Percentiles rank a stretch among this genome's conserved stretches.
Conservation (phyloP, 75 land plant species). For the Pinus taeda region DNA sequence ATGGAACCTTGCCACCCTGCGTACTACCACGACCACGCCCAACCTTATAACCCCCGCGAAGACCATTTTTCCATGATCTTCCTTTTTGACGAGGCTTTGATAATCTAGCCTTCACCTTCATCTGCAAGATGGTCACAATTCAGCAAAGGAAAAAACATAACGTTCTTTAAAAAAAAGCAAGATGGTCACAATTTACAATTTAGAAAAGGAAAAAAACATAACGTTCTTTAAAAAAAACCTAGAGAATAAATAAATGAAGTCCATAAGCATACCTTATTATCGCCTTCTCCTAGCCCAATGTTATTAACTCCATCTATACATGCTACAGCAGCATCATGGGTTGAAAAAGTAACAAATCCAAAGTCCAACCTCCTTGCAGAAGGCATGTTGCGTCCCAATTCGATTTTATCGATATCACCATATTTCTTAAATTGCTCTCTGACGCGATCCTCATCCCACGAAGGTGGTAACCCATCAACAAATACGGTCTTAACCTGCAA, state of each 20-base stretch:
- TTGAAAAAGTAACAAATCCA: constrained; percentile 81
- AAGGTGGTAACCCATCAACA: constrained; percentile 77
- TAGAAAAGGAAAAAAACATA: no score
- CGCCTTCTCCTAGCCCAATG: constrained; percentile 73
- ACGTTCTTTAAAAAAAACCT: no score
- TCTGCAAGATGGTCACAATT: constrained; percentile 23
- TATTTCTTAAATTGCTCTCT: constrained; percentile 57
- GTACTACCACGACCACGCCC: constrained; percentile 29
- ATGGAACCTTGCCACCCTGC: constrained; percentile 8
- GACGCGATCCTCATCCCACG: constrained; percentile 88
- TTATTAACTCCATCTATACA: constrained; percentile 79
- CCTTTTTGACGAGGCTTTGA: constrained; percentile 77
- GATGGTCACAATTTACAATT: no score
- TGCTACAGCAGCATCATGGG: constrained; percentile 81
- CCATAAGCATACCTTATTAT: constrained; percentile 49
- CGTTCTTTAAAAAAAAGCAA: background rate
- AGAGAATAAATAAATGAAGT: background rate
- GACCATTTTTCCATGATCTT: constrained; percentile 42
- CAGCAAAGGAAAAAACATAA: background rate
- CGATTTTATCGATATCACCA: constrained; percentile 76
- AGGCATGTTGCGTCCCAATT: constrained; percentile 81
- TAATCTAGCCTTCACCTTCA: constrained; percentile 75
- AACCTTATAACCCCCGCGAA: constrained; percentile 44
- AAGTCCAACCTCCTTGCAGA: constrained; percentile 83
- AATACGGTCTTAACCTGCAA: constrained; percentile 85